phyloP scores from a whole-genome alignment of 2,329 filamentous ascomycete genomes.

The Nigrospora sphaerica region DNA sequence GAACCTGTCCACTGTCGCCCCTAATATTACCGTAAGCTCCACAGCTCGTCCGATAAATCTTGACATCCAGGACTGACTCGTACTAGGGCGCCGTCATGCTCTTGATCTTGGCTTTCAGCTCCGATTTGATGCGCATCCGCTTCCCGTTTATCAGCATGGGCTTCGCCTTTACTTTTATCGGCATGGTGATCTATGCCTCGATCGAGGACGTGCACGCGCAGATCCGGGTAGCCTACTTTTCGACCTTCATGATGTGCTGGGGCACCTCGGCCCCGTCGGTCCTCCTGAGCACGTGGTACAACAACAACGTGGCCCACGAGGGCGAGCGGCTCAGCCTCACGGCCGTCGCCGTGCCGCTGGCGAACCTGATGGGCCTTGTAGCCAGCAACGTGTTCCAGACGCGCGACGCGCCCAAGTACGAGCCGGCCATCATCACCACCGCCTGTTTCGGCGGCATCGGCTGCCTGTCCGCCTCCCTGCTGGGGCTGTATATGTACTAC shows the following conservation, averaged over 20 bases:
- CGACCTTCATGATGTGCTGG: conserved; percentile 78
- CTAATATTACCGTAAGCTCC: conserved; percentile 51
- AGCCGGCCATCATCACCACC: conserved; percentile 58
- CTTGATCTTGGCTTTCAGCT: conserved; percentile 63
- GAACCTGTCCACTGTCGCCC: conserved; percentile 76
- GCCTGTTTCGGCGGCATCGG: conserved; percentile 57
- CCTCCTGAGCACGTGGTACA: conserved; percentile 60
- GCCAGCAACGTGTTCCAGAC: conserved; percentile 60
- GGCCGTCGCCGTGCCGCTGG: conserved; percentile 64
- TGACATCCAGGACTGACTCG: too few species aligned
- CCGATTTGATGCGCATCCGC: conserved; percentile 58
- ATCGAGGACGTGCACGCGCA: conserved; percentile 56
- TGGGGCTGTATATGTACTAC: conserved; percentile 57
- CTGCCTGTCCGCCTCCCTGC: conserved; percentile 41
- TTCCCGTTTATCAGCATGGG: conserved; percentile 70
- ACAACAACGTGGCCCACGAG: conserved; percentile 77
- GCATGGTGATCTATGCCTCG: conserved; percentile 71
- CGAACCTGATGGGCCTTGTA: conserved; percentile 71
- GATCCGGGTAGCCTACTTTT: conserved; percentile 64
- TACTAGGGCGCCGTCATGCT: conserved; percentile 59
- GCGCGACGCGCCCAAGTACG: conserved; percentile 58
- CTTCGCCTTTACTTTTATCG: conserved; percentile 67
- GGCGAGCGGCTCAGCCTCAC: conserved; percentile 64
- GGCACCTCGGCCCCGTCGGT: conserved; percentile 70
- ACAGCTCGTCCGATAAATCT: too few species aligned